phyloP scores from a whole-genome alignment of 2,329 filamentous ascomycete genomes.

The Diplodia mutila region DNA sequence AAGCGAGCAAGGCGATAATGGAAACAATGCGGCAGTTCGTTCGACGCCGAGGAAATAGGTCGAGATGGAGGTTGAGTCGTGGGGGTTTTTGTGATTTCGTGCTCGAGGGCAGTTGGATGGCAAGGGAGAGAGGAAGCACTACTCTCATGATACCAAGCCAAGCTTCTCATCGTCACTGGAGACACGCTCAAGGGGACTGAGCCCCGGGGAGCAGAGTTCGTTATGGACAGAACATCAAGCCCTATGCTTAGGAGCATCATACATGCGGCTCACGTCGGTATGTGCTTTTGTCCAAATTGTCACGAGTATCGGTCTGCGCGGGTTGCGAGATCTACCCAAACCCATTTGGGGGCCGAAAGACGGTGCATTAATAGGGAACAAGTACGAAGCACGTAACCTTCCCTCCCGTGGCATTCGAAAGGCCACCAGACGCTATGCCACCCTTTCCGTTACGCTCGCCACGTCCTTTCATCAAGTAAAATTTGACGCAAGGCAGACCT shows the following conservation, averaged over 20 bases:
- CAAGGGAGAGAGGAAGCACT: not conserved
- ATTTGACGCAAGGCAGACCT: not conserved
- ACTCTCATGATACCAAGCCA: not conserved
- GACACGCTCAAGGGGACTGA: not conserved
- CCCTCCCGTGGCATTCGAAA: not conserved
- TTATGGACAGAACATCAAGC: no score
- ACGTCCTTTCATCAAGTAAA: not conserved
- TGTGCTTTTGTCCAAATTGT: not conserved
- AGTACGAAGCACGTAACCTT: not conserved
- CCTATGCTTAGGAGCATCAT: not conserved
- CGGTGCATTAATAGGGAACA: conserved; percentile 3
- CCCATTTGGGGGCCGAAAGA: not conserved
- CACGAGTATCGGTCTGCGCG: not conserved
- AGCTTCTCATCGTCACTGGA: not conserved
- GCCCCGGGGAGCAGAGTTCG: no score
- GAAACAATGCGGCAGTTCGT: not conserved
- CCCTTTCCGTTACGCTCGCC: not conserved
- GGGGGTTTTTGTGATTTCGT: not conserved
- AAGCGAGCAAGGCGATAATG: not conserved
- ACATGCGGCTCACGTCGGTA: not conserved
- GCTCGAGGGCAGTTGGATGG: not conserved
- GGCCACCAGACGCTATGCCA: not conserved
- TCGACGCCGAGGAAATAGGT: not conserved
- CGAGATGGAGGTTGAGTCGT: not conserved
- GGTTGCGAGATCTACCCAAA: not conserved